Percentiles rank a stretch among this genome's conserved stretches.
These are phyloP conservation scores for Leccinum barrowsii DNA, from an alignment of 768 basidiomycete species.

Conservation along the genomic window DNA sequence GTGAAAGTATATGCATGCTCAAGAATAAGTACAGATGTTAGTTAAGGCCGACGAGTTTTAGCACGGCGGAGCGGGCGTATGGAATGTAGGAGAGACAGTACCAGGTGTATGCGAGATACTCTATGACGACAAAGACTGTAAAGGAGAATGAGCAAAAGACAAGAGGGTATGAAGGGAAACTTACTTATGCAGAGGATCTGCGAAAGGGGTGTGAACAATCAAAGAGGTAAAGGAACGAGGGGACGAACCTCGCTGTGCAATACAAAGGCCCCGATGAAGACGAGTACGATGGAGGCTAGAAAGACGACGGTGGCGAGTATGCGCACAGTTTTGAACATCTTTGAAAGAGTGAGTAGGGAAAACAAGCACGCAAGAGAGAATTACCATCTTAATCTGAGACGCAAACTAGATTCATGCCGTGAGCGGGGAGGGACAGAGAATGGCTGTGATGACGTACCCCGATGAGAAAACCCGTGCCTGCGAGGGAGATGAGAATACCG, in stretches of 20 bases:
- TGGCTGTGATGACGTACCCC: slow-evolving; percentile 54
- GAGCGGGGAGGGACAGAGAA: neutral
- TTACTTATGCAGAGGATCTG: slow-evolving; percentile 69
- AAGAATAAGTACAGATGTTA: neutral
- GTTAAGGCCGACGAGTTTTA: slow-evolving; percentile 54
- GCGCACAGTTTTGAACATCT: slow-evolving; percentile 97
- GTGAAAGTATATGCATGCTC: slow-evolving; percentile 33
- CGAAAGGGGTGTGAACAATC: neutral
- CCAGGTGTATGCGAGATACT: slow-evolving; percentile 92
- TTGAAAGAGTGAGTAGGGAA: neutral
- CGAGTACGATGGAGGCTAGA: slow-evolving; percentile 72
- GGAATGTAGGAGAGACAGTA: slow-evolving; percentile 88
- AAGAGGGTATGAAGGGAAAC: neutral
- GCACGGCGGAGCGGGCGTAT: slow-evolving; percentile 75
- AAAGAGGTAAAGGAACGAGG: neutral
- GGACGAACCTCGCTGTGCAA: slow-evolving; percentile 57
- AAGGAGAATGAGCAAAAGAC: neutral
- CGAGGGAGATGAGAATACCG: slow-evolving; percentile 76
- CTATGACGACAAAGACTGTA: slow-evolving; percentile 84
- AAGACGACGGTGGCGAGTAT: slow-evolving; percentile 77
- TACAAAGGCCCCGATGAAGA: slow-evolving; percentile 86
- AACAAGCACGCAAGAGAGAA: neutral
- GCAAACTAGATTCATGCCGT: slow-evolving; percentile 48
- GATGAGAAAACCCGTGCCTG: slow-evolving; percentile 89
- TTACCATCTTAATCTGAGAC: slow-evolving; percentile 79